Evolutionary conservation across 202 grass and related monocot genomes (phyloP).

Genomic region (Dendrocalamus latiflorus): DNA sequence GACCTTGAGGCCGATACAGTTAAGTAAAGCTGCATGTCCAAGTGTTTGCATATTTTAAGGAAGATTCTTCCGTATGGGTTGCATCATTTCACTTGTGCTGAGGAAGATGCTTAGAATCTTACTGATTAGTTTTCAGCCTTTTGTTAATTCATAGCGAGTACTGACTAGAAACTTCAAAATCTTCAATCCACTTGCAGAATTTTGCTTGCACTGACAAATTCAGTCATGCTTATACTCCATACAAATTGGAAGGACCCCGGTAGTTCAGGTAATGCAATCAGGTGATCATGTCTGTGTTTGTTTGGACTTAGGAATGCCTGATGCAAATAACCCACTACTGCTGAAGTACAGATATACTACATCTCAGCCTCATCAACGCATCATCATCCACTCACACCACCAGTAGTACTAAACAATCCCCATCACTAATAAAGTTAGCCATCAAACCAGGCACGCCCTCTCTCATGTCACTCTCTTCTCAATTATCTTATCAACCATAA

Average conservation of each 20-base stretch:
- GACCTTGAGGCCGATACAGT: not conserved
- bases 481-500: constrained; percentile 29
- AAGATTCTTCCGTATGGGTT: constrained; percentile 10
- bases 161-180: not conserved
- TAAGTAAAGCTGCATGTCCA: not conserved
- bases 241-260: too few relatives aligned
- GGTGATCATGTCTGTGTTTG: not conserved
- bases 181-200: not conserved
- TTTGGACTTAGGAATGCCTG: not conserved
- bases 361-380: not conserved
- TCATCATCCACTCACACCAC: constrained; percentile 12
- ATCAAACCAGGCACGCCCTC: constrained; percentile 3
- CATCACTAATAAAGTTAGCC: not conserved
- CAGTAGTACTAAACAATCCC: not conserved
- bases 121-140: not conserved
- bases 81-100: not conserved
- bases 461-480: constrained; percentile 17
- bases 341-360: not conserved
- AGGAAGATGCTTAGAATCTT: not conserved
- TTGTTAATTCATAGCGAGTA: not conserved
- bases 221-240: not conserved
- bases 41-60: constrained; percentile 17
- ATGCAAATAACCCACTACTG: not conserved
- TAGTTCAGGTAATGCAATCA: not conserved
- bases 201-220: not conserved